A percentile compares a stretch with the other conserved stretches of the same genome.
Conservation (phyloP, 2,329 filamentous ascomycete genomes). For the Anthostomella pinea region DNA sequence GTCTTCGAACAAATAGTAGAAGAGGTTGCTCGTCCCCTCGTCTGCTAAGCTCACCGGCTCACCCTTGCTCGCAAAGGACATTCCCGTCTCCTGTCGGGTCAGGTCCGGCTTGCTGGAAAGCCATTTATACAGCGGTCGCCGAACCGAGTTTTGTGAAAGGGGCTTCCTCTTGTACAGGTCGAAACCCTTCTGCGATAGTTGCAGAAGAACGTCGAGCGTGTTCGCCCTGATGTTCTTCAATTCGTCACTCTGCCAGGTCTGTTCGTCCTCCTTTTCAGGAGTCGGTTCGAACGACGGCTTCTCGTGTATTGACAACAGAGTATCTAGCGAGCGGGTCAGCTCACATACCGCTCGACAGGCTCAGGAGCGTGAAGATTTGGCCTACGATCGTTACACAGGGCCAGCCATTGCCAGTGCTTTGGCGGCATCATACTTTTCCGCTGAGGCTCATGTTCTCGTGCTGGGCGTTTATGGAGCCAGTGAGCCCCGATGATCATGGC, state of each 20-base stretch:
- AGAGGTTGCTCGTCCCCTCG: slow-evolving; percentile 58
- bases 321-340: slow-evolving; percentile 43
- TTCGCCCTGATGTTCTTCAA: slow-evolving; percentile 37
- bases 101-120: slow-evolving; percentile 28
- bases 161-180: slow-evolving; percentile 35
- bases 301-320: slow-evolving; percentile 69
- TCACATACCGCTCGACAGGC: slow-evolving; percentile 7
- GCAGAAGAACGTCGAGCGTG: slow-evolving; percentile 36
- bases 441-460: slow-evolving; percentile 19
- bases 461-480: slow-evolving; percentile 48
- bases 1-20: slow-evolving; percentile 67
- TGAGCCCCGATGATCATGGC: slow-evolving; percentile 72
- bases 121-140: slow-evolving; percentile 37
- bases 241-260: slow-evolving; percentile 27
- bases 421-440: slow-evolving; percentile 36
- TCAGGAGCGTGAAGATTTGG: neutral
- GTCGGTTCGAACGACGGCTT: slow-evolving; percentile 37
- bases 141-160: slow-evolving; percentile 41
- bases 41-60: slow-evolving; percentile 24
- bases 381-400: slow-evolving; percentile 63
- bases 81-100: slow-evolving; percentile 19
- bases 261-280: slow-evolving; percentile 20
- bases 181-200: slow-evolving; percentile 39
- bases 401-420: slow-evolving; percentile 66
- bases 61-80: slow-evolving; percentile 14